Evolutionary conservation across 495 filamentous ascomycete species (phyloP).

Genomic region (Penicillium verhagenii): DNA sequence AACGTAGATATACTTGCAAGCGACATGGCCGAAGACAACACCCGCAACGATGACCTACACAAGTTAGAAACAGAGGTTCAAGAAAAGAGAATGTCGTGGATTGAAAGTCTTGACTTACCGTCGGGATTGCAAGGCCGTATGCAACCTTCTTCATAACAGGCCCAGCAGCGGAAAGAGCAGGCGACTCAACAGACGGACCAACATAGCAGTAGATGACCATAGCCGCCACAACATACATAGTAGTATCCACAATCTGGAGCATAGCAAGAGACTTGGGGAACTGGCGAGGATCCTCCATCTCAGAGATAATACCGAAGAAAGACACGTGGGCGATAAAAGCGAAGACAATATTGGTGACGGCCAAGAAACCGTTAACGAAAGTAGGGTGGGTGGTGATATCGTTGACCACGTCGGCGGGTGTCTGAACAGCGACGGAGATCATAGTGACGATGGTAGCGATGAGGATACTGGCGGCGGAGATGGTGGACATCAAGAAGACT

Average conservation of each 20-base stretch:
- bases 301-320: conserved; percentile 73
- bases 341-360: conserved; percentile 73
- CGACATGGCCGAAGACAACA: conserved; percentile 64
- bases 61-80: not conserved
- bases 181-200: conserved; percentile 62
- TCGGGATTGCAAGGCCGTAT: conserved; percentile 73
- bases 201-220: conserved; percentile 70
- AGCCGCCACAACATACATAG: conserved; percentile 65
- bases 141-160: conserved; percentile 64
- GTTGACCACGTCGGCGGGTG: conserved; percentile 20
- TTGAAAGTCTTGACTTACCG: conserved; percentile 33
- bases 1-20: conserved; percentile 61
- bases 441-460: conserved; percentile 66
- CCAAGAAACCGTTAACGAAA: conserved; percentile 47
- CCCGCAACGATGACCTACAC: conserved; percentile 56
- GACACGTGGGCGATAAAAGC: conserved; percentile 66
- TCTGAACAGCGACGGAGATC: conserved; percentile 54
- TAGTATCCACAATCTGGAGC: conserved; percentile 59
- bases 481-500: conserved; percentile 33
- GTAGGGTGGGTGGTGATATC: conserved; percentile 19
- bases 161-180: conserved; percentile 66
- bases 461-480: conserved; percentile 55
- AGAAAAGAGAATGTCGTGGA: not conserved
- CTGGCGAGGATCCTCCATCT: conserved; percentile 65
- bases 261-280: conserved; percentile 61